A percentile compares a stretch with the other conserved stretches of the same genome.
Conservation (phyloP, 1,139 yeast genomes). For the Diutina sp. region DNA sequence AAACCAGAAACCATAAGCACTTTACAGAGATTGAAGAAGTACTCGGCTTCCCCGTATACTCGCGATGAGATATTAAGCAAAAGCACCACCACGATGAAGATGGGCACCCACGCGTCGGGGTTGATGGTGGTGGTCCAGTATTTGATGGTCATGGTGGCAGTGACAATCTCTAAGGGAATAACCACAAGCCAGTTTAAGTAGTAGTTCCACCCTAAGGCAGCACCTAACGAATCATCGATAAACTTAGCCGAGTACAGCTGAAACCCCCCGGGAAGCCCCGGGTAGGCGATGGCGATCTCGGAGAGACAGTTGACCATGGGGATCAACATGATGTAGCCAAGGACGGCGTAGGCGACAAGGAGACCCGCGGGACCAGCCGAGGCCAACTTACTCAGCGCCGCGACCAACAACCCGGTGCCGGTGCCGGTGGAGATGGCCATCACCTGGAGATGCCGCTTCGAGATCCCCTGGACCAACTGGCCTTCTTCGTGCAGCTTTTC, state of each 20-base stretch:
- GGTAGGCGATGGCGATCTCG: conserved; percentile 22
- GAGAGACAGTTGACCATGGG: conserved; percentile 24
- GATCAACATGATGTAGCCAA: conserved; percentile 21
- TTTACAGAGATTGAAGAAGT: conserved; percentile 23
- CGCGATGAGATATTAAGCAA: conserved; percentile 25
- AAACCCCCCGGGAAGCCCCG: conserved; percentile 21
- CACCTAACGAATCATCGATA: conserved; percentile 21
- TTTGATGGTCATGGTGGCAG: conserved; percentile 20
- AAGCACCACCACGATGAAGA: conserved; percentile 22
- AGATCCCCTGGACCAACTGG: neutral
- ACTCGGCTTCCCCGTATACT: conserved; percentile 35
- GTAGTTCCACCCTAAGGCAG: conserved; percentile 26
- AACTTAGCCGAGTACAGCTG: conserved; percentile 21
- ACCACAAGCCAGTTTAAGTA: conserved; percentile 23
- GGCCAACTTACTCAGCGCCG: conserved; percentile 19
- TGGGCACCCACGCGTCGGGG: conserved; percentile 27
- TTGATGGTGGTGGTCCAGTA: conserved; percentile 27
- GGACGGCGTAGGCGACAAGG: conserved; percentile 19
- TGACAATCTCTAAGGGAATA: conserved; percentile 23
- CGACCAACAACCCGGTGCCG: conserved; percentile 27
- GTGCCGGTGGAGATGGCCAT: conserved; percentile 23
- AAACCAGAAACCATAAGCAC: conserved; percentile 26
- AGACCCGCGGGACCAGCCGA: conserved; percentile 23
- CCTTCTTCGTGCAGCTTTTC: neutral
- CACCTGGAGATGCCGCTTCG: conserved; percentile 14